Evolutionary conservation across 2,329 filamentous ascomycete species (phyloP).

Genomic region (Aspergillus novofumigatus): DNA sequence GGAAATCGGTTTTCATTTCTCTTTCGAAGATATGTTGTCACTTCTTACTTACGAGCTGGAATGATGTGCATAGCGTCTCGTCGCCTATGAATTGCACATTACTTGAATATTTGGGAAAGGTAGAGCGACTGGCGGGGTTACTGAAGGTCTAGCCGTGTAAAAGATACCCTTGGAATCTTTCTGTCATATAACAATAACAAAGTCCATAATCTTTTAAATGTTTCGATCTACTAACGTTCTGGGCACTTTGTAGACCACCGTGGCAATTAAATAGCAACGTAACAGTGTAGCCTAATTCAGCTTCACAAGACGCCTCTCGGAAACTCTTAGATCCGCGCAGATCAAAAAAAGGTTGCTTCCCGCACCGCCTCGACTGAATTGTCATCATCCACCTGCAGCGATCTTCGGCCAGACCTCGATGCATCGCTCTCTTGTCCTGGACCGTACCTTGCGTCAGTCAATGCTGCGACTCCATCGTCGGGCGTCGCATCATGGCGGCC

Average conservation of each 20-base stretch:
- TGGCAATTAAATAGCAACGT: background rate
- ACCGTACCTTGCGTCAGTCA: conserved; percentile 15
- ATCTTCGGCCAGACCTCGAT: conserved; percentile 5
- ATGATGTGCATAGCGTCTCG: background rate
- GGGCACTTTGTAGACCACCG: no score
- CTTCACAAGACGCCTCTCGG: background rate
- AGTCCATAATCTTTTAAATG: background rate
- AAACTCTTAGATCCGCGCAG: background rate
- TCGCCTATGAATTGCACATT: background rate
- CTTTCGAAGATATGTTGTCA: background rate
- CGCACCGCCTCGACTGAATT: background rate
- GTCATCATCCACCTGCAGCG: background rate
- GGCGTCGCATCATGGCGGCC: conserved; percentile 37
- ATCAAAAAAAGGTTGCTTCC: background rate
- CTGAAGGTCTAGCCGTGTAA: background rate
- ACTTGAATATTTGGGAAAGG: background rate
- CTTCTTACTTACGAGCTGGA: background rate
- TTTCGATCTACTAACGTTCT: background rate
- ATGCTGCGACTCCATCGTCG: conserved; percentile 24
- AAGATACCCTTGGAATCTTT: background rate
- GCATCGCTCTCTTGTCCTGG: conserved; percentile 3
- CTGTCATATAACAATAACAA: background rate
- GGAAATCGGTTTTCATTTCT: background rate
- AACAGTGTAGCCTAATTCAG: background rate
- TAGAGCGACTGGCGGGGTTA: background rate